Evolutionary conservation across 2,329 filamentous ascomycete genomes (phyloP).

Genomic region (Phoma sp.): DNA sequence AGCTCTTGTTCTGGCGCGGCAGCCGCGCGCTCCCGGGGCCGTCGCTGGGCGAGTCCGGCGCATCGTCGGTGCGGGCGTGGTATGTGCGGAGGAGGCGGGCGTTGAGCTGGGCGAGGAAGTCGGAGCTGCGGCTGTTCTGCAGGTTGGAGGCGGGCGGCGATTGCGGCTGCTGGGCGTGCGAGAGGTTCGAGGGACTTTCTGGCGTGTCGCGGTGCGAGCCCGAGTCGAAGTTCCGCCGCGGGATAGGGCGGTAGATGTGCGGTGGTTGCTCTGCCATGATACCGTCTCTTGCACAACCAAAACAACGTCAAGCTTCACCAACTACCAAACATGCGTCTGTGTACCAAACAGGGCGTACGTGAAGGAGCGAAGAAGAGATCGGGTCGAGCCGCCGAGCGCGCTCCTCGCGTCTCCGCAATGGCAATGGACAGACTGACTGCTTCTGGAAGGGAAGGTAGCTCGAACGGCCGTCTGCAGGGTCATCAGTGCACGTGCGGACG

Average conservation of each 20-base stretch:
- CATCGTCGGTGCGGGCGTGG: constrained; percentile 33
- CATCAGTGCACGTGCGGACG: constrained; percentile 34
- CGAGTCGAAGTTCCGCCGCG: constrained; percentile 43
- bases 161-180: constrained; percentile 9
- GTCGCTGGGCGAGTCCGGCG: constrained; percentile 21
- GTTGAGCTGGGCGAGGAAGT: constrained; percentile 48
- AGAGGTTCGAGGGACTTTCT: constrained; percentile 27
- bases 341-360: neutral
- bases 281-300: neutral
- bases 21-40: constrained; percentile 21
- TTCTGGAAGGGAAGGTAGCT: constrained; percentile 30
- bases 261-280: constrained; percentile 40
- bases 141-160: constrained; percentile 25
- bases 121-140: constrained; percentile 31
- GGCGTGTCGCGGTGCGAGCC: constrained; percentile 26
- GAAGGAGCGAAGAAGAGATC: constrained; percentile 3
- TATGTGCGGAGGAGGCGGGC: constrained; percentile 42
- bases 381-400: constrained; percentile 1
- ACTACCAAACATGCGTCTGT: constrained; percentile 12
- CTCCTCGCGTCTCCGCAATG: constrained; percentile 17
- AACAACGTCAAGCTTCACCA: too few relatives aligned
- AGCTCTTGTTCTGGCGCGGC: constrained; percentile 71
- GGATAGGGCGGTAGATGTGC: constrained; percentile 48
- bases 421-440: constrained; percentile 15
- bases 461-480: constrained; percentile 21